A percentile compares a stretch with the other conserved stretches of the same genome.
Conservation (phyloP, 176 grass and related monocot genomes). For the Ampelocalamus luodianensis region DNA sequence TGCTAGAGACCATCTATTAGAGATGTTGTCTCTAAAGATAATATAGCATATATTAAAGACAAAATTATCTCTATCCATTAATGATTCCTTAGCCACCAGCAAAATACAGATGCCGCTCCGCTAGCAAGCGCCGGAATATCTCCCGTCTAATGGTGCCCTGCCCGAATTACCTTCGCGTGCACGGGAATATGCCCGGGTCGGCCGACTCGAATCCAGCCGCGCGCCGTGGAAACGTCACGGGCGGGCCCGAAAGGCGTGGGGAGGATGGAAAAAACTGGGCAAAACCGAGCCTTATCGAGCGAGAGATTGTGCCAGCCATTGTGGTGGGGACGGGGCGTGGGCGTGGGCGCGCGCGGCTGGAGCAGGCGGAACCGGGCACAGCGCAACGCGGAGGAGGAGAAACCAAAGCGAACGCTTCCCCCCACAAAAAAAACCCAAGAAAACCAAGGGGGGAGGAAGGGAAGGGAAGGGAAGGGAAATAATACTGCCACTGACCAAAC, state of each 20-base stretch:
- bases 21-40: too few species aligned
- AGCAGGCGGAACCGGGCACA: background rate
- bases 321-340: background rate
- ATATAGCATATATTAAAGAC: too few species aligned
- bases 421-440: background rate
- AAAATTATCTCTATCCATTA: too few species aligned
- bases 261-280: background rate
- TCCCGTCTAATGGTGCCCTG: background rate
- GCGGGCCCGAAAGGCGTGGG: background rate
- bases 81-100: background rate
- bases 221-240: background rate
- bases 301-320: too few species aligned
- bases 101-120: background rate
- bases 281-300: background rate
- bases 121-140: background rate
- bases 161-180: too few species aligned
- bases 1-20: too few species aligned
- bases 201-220: background rate
- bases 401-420: slow-evolving; percentile 27
- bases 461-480: background rate
- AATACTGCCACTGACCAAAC: slow-evolving; percentile 52
- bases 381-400: background rate
- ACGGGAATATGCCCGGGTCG: background rate
- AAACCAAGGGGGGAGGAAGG: background rate
- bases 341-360: too few species aligned